Base-by-base conservation (phyloP, 805 yeast genomes). In the Kluyveromyces wickerhamii region DNA sequence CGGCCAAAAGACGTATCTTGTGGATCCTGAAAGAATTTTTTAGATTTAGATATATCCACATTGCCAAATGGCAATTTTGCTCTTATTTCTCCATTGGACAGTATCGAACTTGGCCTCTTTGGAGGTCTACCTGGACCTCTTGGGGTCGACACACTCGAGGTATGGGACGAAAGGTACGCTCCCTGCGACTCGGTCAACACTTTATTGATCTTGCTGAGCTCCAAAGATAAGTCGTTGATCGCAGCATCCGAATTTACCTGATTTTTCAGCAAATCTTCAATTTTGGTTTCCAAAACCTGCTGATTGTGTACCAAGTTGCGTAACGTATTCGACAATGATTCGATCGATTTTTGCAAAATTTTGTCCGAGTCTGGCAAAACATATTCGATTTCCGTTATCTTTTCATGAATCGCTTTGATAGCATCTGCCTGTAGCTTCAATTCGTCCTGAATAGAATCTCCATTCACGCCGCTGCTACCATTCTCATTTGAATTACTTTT, bases 111-210 rank as follows among this genome's bases (percentile, higher is more conserved):
- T 16, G 24, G 23, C 20, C 32, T 41, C 26, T 41, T 36, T 10
- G 41, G 39, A 5, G 61, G 61, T 34, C 61, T 48, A 6, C 61
- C 61, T 6, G 61, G 61, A 4, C 61, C 60, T 35, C 61, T 47
- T 13, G 45, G 48, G 7, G 38, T 38, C 5, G 43, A 34, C 4
- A 30, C 26, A 6, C 19, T 16, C 17, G 23, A 15, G 6, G 17
- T 4, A 30, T 12, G 13, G 9, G 33, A 30, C 9, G 25, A 12
- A 6, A 24, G 15, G 15, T 11, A 11, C 27, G 12, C 12, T 13
- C 27, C 15, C 17, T 25, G 15, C 25, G 39, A 31, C 15, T 33
- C 37, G 22, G 32, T 37, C 25, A 38, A 23, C 20, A 39, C 32
- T 20, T 29, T 33, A 15, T 23, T 32, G 9, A 35, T 38, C 23